Evolutionary conservation across 352 stramenopile genomes (phyloP), one percentile per base, ranked within the genome.

Genomic region (Aphanomyces invadans): DNA sequence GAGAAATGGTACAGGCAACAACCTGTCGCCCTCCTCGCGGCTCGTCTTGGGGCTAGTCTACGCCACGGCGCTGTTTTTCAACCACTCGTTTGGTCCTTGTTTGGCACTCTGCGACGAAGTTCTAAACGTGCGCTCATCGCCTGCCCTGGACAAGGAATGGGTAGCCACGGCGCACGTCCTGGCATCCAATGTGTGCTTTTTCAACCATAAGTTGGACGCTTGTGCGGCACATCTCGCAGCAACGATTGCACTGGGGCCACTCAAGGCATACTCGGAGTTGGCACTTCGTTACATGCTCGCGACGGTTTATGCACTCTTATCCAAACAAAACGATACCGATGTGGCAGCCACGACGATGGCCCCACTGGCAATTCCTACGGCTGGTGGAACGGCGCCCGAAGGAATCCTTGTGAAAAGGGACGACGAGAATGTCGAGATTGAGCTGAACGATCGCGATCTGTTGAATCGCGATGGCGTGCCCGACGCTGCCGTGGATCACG

Each of bases 231-330:
- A 67, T 48, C 32, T 67, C n/a, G 60, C 28, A 15, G 42, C 45
- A 10, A 51, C 26, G 17, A 17, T 67, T 5, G 49, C 46, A 5
- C 21, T 67, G 60, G 38, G 48, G 11, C 42, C 60, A 17, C 42
- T 67, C 10, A 32, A 19, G 44, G 44, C 31, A 15, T 65, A 52
- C 46, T 33, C 60, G 33, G 60, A 67, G 49, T 21, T 67, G 7
- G 25, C 21, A 17, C 2, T 67, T 0, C 60, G 60, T 1, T 67
- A 45, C 31, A 67, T 57, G 42, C 42, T 67, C 3, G 32, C 33
- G 15, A 28, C 21, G 11, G 59, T 65, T 7, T 65, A 55, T 28
- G 5, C 26, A 0, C 59, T 65, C 60, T 28, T 67, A 21, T 42
- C 29, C 42, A 29, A 51, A 32, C 2, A 67, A 67, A 17, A 12